A percentile compares a stretch with the other conserved stretches of the same genome.
These are phyloP conservation scores for Psilocybe subaeruginosa DNA, from an alignment of 768 basidiomycete species.

Conservation along the genomic window DNA sequence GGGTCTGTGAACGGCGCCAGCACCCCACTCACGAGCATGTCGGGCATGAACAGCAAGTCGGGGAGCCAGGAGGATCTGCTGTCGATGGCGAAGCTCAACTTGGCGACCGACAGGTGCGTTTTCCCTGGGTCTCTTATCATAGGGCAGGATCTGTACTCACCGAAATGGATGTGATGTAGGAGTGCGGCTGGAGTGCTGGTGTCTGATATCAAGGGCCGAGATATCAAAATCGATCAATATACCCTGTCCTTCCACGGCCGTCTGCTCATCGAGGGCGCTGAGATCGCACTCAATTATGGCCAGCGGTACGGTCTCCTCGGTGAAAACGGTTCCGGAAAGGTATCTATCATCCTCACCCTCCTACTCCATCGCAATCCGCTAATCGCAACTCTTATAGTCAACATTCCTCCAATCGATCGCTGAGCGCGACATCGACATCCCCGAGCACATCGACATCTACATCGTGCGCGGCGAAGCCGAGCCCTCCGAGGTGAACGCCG, in stretches of 20 bases:
- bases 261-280: conserved; percentile 56
- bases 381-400: conserved; percentile 53
- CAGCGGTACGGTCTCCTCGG: conserved; percentile 95
- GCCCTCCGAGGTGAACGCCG: conserved; percentile 92
- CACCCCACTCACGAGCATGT: conserved; percentile 84
- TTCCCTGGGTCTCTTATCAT: neutral
- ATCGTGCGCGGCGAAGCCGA: conserved; percentile 96
- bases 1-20: conserved; percentile 66
- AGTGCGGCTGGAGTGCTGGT: conserved; percentile 91
- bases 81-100: conserved; percentile 85
- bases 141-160: no score
- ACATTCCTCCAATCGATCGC: conserved; percentile 96
- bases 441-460: conserved; percentile 96
- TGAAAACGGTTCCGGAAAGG: conserved; percentile 99
- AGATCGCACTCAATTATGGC: conserved; percentile 84
- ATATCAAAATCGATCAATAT: conserved; percentile 96
- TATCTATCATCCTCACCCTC: conserved; percentile 29
- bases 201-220: conserved; percentile 89
- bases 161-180: conserved; percentile 43
- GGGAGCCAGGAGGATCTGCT: conserved; percentile 82
- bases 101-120: conserved; percentile 87
- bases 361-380: neutral
- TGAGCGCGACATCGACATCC: conserved; percentile 94
- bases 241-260: conserved; percentile 98
- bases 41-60: conserved; percentile 77